phyloP scores from a whole-genome alignment of 768 basidiomycete genomes.

The Coprinopsis marcescibilis region DNA sequence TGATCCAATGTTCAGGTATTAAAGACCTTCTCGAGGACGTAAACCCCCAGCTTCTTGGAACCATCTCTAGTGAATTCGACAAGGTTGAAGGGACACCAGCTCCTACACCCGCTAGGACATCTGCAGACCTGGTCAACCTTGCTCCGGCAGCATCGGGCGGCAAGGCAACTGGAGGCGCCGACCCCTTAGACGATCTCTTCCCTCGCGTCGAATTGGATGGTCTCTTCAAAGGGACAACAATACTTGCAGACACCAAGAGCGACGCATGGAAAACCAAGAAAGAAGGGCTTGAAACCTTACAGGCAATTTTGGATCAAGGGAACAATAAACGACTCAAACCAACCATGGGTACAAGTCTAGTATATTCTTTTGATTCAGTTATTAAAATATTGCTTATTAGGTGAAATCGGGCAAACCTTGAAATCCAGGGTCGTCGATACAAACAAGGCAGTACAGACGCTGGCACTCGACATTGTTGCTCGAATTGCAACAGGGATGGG shows the following conservation, averaged over 20 bases:
- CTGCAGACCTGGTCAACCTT: constrained; percentile 63
- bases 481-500: constrained; percentile 94
- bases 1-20: constrained; percentile 50
- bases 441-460: constrained; percentile 88
- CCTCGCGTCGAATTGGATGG: constrained; percentile 91
- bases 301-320: constrained; percentile 82
- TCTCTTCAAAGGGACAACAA: constrained; percentile 76
- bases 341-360: constrained; percentile 69
- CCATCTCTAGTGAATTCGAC: constrained; percentile 88
- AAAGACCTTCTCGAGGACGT: constrained; percentile 90
- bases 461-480: constrained; percentile 86
- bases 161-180: constrained; percentile 36
- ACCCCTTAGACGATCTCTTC: constrained; percentile 90
- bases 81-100: constrained; percentile 75
- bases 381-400: constrained; percentile 34
- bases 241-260: constrained; percentile 79
- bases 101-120: constrained; percentile 74
- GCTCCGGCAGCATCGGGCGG: constrained; percentile 36
- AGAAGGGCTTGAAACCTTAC: constrained; percentile 83
- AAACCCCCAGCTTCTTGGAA: constrained; percentile 87
- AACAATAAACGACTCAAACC: constrained; percentile 90
- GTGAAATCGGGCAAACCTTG: constrained; percentile 84
- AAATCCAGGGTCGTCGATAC: constrained; percentile 87
- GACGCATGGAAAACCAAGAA: constrained; percentile 98
- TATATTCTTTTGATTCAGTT: constrained; percentile 4